A percentile compares a stretch with the other conserved stretches of the same genome.
Conservation (phyloP, 202 grass and related monocot genomes). For the Carex arenaria region DNA sequence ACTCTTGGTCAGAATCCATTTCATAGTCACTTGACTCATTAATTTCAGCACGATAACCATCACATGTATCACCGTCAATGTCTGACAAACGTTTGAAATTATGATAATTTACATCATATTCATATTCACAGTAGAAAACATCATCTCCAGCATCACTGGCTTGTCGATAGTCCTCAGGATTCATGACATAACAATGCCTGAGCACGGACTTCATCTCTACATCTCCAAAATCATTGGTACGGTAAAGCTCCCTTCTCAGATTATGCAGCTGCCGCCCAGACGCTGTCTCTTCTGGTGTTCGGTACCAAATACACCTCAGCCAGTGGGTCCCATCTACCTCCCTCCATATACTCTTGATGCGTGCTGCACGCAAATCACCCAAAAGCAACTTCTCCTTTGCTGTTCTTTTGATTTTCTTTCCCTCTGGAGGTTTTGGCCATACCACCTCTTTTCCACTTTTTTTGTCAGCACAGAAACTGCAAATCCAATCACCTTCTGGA, state of each 20-base stretch:
- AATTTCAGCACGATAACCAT: slow-evolving; percentile 12
- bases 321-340: slow-evolving; percentile 60
- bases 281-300: slow-evolving; percentile 87
- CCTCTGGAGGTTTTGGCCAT: slow-evolving; percentile 45
- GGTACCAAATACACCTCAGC: slow-evolving; percentile 81
- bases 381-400: slow-evolving; percentile 81
- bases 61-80: slow-evolving; percentile 46
- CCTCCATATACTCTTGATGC: slow-evolving; percentile 76
- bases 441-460: slow-evolving; percentile 41
- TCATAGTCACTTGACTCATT: slow-evolving; percentile 47
- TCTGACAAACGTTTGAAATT: slow-evolving; percentile 90
- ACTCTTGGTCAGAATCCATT: slow-evolving; percentile 60
- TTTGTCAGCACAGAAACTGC: slow-evolving; percentile 56
- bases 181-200: slow-evolving; percentile 76
- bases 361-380: slow-evolving; percentile 72
- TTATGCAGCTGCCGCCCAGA: slow-evolving; percentile 92
- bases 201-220: slow-evolving; percentile 82
- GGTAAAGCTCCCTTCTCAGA: slow-evolving; percentile 78
- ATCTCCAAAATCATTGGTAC: slow-evolving; percentile 57
- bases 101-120: slow-evolving; percentile 92
- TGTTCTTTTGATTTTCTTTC: slow-evolving; percentile 59
- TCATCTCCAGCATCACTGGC: slow-evolving; percentile 78
- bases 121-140: slow-evolving; percentile 98
- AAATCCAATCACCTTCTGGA: slow-evolving; percentile 86
- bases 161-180: slow-evolving; percentile 63